Evolutionary conservation across 495 filamentous ascomycete species (phyloP), one percentile per base, ranked within the genome.

Genomic region (Aspergillus sclerotioniger): DNA sequence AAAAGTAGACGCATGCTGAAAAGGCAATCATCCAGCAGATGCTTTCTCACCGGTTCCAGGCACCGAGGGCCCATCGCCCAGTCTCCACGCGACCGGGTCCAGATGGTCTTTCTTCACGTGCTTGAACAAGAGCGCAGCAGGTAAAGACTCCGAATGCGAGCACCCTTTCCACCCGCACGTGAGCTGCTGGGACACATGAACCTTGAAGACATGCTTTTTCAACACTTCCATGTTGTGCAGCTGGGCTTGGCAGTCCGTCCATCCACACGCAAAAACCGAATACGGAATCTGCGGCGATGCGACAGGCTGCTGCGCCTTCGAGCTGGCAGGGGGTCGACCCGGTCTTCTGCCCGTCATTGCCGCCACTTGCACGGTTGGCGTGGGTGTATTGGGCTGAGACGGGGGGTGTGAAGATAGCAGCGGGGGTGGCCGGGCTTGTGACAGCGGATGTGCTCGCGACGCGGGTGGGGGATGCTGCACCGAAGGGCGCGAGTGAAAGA

Each of bases 211-310:
- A 66, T 95, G 90, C 53, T 80, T 82, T 54, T 84, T 82, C 19
- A 94, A 76, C 0, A 85, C 85, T 2, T 86, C 81, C 32, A 91
- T 66, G 64, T 92, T 92, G 60, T 93, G 90, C 3, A 94, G 74
- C 65, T 91, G 81, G 0, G 86, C 83, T 6, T 77, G 76, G 63
- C 90, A 95, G 8, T 72, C 67, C 37, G 78, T 65, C 89, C 89
- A 91, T 33, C 72, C 62, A 66, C 89, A 92, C 37, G 76, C 69
- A 68, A 76, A 87, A 12, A 84, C 70, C 39, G 68, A 67, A 58
- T 79, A 81, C 2, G 67, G 41, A 4, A 53, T 37, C 16, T 35
- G 54, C 12, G 50, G 51, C 41, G 57, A 56, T 0, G 44, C 49
- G 12, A 63, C 63, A 20, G 61, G 25, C 25, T 50, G 17, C 7